Conservation (phyloP, 768 basidiomycete genomes). For the Neoboletus brunneissimus region DNA sequence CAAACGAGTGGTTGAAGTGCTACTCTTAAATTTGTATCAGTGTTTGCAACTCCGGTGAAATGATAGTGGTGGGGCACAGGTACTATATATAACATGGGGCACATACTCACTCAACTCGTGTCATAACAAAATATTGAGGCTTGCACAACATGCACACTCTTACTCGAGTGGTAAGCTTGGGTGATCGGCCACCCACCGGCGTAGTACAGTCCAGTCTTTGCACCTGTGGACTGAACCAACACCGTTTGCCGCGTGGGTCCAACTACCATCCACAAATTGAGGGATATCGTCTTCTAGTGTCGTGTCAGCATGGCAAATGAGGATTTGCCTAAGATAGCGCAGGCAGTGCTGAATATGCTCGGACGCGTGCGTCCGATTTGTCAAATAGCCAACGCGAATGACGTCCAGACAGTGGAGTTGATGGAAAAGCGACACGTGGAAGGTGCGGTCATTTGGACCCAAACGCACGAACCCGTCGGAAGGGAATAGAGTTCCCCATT, state of each 20-base stretch:
- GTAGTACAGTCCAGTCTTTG: constrained; percentile 34
- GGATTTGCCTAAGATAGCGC: constrained; percentile 38
- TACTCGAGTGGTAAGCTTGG: constrained; percentile 26
- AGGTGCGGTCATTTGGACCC: constrained; percentile 33
- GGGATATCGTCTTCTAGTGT: constrained; percentile 37
- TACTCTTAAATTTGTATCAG: too few relatives aligned
- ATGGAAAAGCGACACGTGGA: constrained; percentile 43
- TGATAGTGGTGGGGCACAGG: too few relatives aligned
- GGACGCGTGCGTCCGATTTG: constrained; percentile 21
- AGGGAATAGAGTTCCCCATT: constrained; percentile 35
- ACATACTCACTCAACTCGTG: neutral
- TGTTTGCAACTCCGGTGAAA: too few relatives aligned
- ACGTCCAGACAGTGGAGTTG: constrained; percentile 47
- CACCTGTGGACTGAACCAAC: constrained; percentile 33
- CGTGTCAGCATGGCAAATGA: constrained; percentile 39
- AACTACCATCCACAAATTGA: constrained; percentile 20
- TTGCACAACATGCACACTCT: neutral
- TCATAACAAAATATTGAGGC: neutral
- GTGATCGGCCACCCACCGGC: constrained; percentile 28
- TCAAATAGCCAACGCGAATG: constrained; percentile 32
- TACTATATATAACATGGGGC: neutral
- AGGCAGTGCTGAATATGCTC: constrained; percentile 38
- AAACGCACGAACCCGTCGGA: constrained; percentile 36
- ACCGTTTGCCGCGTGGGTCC: constrained; percentile 29
- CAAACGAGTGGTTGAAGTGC: neutral